Evolutionary conservation across 805 yeast species (phyloP).

Genomic region (Komagataella kurtzmanii): DNA sequence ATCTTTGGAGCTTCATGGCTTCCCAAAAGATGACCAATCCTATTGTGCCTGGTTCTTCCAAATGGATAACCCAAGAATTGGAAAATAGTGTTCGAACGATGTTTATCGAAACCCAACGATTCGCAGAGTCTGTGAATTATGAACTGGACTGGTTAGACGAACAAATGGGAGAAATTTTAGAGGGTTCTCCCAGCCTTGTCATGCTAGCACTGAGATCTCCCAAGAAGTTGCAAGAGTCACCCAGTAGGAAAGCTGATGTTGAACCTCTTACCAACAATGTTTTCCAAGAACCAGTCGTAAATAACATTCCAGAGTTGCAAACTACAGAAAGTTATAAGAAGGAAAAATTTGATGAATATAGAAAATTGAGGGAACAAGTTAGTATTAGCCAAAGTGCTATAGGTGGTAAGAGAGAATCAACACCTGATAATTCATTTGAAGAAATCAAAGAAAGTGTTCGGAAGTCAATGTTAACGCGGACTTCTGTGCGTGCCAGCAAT

Average conservation of each 20-base stretch:
- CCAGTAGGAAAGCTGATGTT: neutral
- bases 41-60: conserved; percentile 36
- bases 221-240: conserved; percentile 10
- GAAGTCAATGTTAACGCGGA: conserved; percentile 15
- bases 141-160: conserved; percentile 27
- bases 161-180: conserved; percentile 22
- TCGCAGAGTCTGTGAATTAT: conserved; percentile 23
- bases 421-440: conserved; percentile 14
- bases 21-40: neutral
- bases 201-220: conserved; percentile 2
- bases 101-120: conserved; percentile 21
- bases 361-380: neutral
- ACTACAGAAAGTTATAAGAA: neutral
- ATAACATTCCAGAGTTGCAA: conserved; percentile 10
- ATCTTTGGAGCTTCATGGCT: conserved; percentile 5
- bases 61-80: conserved; percentile 34
- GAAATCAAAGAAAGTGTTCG: conserved; percentile 16
- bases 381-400: neutral
- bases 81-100: conserved; percentile 23
- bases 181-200: conserved; percentile 10
- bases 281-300: conserved; percentile 3
- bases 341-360: neutral
- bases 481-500: conserved; percentile 4
- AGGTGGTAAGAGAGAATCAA: neutral
- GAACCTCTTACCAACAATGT: neutral